phyloP scores from a whole-genome alignment of 306 rosid genomes.

The Citrullus colocynthis region DNA sequence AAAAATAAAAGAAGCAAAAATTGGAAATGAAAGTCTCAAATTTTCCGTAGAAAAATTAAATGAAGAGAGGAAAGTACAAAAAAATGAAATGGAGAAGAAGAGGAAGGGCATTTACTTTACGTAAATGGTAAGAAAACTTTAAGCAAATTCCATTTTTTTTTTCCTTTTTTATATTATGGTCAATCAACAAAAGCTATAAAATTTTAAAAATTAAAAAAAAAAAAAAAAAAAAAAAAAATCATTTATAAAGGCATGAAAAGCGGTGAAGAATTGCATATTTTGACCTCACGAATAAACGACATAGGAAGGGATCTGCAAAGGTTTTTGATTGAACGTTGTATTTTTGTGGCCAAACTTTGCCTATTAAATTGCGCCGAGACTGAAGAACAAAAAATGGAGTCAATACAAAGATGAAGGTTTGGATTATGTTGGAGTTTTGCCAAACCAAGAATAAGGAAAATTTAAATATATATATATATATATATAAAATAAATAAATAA shows the following conservation, averaged over 20 bases:
- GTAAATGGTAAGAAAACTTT: background rate
- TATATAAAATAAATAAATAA: no score
- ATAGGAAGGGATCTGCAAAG: background rate
- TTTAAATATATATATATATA: no score
- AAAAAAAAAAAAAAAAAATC: background rate
- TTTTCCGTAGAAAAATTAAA: background rate
- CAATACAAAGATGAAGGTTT: no score
- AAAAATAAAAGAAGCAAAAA: background rate
- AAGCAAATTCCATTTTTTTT: background rate
- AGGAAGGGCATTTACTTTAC: constrained; percentile 2
- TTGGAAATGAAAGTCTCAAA: background rate
- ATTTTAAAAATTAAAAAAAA: background rate
- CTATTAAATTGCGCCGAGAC: background rate
- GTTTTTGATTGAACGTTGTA: background rate
- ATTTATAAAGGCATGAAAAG: background rate
- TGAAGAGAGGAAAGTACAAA: background rate
- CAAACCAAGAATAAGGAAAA: no score
- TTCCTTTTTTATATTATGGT: background rate
- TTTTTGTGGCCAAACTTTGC: background rate
- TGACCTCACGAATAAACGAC: background rate
- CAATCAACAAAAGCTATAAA: background rate
- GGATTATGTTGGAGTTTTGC: no score
- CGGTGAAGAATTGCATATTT: background rate
- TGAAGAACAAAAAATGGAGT: background rate
- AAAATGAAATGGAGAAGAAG: background rate